A percentile compares a stretch with the other conserved stretches of the same genome.
These are phyloP conservation scores for Thelonectria discophora DNA, from an alignment of 2,329 filamentous ascomycete genomes.

Conservation along the genomic window DNA sequence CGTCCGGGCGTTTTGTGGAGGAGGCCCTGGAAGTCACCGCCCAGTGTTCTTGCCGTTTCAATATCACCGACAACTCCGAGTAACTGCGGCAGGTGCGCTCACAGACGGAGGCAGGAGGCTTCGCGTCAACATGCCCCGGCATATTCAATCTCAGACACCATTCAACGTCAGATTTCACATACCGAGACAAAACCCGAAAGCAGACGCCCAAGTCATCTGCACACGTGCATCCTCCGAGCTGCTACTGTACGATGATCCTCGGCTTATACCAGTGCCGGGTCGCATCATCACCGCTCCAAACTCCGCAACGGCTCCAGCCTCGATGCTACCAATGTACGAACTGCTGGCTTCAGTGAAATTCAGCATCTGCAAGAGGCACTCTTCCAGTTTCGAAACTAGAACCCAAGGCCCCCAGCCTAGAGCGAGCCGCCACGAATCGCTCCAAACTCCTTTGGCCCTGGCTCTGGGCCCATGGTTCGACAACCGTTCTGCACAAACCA, in stretches of 20 bases:
- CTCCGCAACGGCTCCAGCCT: slow-evolving; percentile 6
- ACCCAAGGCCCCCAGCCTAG: background rate
- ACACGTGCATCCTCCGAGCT: background rate
- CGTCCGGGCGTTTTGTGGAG: background rate
- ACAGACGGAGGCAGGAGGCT: too few species aligned
- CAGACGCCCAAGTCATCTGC: too few species aligned
- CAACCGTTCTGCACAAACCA: background rate
- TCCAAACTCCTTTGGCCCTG: background rate
- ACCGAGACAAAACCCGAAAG: too few species aligned
- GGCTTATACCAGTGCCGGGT: slow-evolving; percentile 6
- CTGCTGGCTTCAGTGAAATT: slow-evolving; percentile 14
- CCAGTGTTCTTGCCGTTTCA: background rate
- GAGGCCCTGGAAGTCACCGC: background rate
- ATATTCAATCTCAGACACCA: too few species aligned
- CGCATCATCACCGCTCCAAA: background rate
- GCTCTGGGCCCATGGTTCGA: slow-evolving; percentile 3
- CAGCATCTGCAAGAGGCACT: background rate
- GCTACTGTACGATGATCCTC: slow-evolving; percentile 3
- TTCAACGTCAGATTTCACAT: too few species aligned
- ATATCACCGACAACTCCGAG: slow-evolving; percentile 3
- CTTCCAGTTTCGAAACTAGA: slow-evolving; percentile 2
- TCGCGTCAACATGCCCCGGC: too few species aligned
- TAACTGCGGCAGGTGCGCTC: background rate
- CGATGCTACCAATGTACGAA: slow-evolving; percentile 16
- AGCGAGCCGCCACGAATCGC: background rate